Evolutionary conservation across 441 rosid species (phyloP).

Genomic region (Sinapis alba): DNA sequence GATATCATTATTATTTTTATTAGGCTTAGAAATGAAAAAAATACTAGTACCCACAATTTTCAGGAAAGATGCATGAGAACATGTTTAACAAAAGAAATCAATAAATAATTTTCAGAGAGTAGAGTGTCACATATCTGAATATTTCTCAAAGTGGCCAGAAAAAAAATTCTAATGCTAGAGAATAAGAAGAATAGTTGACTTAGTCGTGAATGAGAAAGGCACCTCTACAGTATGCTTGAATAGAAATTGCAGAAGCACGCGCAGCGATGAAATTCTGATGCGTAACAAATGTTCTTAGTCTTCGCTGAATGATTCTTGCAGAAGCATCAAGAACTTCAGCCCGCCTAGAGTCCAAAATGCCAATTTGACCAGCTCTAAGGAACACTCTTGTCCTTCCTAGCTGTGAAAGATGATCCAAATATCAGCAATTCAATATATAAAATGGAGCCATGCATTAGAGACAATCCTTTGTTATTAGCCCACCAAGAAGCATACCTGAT

Average conservation of each 20-base stretch:
- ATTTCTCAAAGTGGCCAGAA: neutral
- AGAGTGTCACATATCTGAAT: neutral
- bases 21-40: neutral
- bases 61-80: neutral
- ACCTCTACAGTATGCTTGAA: constrained; percentile 3
- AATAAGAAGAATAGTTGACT: neutral
- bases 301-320: neutral
- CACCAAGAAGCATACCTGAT: constrained; percentile 1
- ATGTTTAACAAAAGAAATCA: neutral
- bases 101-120: neutral
- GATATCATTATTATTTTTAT: neutral
- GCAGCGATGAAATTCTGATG: neutral
- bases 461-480: neutral
- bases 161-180: neutral
- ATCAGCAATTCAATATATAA: neutral
- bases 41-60: neutral
- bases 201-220: neutral
- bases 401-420: constrained; percentile 1
- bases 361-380: constrained; percentile 5
- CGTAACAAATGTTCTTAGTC: neutral
- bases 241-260: neutral
- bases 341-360: constrained; percentile 1
- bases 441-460: neutral
- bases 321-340: neutral
- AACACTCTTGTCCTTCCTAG: neutral